These are phyloP conservation scores for Zoysia japonica DNA, from an alignment of 176 grass and related monocot genomes.

Conservation along the genomic window DNA sequence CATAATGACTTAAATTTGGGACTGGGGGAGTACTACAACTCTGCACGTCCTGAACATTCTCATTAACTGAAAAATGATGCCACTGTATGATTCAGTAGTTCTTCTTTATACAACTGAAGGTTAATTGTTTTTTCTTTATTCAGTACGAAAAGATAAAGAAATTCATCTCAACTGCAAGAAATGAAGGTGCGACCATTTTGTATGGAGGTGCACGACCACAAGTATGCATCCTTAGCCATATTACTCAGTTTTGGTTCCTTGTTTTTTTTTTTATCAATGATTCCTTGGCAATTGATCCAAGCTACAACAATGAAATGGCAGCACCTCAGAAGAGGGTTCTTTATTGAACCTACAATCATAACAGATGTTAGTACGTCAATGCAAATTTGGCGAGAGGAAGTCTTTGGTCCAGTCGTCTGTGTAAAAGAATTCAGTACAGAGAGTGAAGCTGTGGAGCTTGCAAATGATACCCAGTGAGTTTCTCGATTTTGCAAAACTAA, in stretches of 20 bases:
- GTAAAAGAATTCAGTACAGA: slow-evolving; percentile 84
- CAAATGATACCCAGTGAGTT: slow-evolving; percentile 95
- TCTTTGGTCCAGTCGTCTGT: slow-evolving; percentile 92
- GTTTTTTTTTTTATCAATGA: too few relatives aligned
- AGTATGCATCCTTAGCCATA: slow-evolving; percentile 41
- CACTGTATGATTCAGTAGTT: neutral
- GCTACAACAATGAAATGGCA: slow-evolving; percentile 38
- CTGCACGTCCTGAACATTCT: slow-evolving; percentile 8
- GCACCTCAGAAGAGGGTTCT: slow-evolving; percentile 87
- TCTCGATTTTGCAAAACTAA: neutral
- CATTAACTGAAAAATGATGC: slow-evolving; percentile 1
- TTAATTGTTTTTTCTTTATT: slow-evolving; percentile 25
- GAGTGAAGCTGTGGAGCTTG: slow-evolving; percentile 85
- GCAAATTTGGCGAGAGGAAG: slow-evolving; percentile 99
- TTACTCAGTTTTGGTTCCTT: neutral
- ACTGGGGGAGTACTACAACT: neutral
- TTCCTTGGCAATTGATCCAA: slow-evolving; percentile 28
- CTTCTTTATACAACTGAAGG: neutral
- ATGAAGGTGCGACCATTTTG: slow-evolving; percentile 83
- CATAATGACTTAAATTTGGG: too few relatives aligned
- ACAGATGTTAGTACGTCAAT: slow-evolving; percentile 75
- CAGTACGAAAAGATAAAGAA: slow-evolving; percentile 89
- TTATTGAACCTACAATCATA: slow-evolving; percentile 91
- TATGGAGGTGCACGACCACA: slow-evolving; percentile 73
- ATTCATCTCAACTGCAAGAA: slow-evolving; percentile 71